These are phyloP conservation scores for Pestalotiopsis sp. DNA, from an alignment of 2,329 filamentous ascomycete genomes.

Conservation along the genomic window DNA sequence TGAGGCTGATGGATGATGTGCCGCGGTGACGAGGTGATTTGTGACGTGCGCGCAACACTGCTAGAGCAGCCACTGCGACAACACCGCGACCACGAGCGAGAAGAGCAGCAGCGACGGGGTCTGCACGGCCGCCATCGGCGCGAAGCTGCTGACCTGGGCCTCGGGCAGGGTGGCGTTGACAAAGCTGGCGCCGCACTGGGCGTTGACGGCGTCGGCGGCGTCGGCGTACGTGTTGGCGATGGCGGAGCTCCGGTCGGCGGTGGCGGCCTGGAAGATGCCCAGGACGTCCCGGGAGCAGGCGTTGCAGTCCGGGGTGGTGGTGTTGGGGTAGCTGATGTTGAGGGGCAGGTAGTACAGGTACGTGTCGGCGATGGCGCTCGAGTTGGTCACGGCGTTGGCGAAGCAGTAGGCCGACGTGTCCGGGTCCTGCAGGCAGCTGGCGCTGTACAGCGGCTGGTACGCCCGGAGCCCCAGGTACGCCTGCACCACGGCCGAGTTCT, in stretches of 20 bases:
- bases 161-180: slow-evolving; percentile 58
- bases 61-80: slow-evolving; percentile 26
- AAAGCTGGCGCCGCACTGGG: slow-evolving; percentile 60
- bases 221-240: slow-evolving; percentile 69
- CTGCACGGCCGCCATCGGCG: slow-evolving; percentile 20
- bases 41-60: background rate
- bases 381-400: slow-evolving; percentile 81
- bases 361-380: slow-evolving; percentile 67
- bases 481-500: slow-evolving; percentile 72
- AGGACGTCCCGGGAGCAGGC: slow-evolving; percentile 79
- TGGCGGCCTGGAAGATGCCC: slow-evolving; percentile 74
- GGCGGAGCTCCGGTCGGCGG: slow-evolving; percentile 65
- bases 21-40: background rate
- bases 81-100: slow-evolving; percentile 23
- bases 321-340: slow-evolving; percentile 69
- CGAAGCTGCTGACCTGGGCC: slow-evolving; percentile 26
- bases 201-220: slow-evolving; percentile 75
- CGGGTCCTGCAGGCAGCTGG: slow-evolving; percentile 75
- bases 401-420: slow-evolving; percentile 74
- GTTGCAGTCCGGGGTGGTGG: slow-evolving; percentile 73
- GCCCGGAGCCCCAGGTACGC: slow-evolving; percentile 76
- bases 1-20: background rate
- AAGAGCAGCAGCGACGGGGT: slow-evolving; percentile 22
- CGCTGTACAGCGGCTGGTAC: slow-evolving; percentile 78
- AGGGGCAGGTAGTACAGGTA: slow-evolving; percentile 88